Evolutionary conservation across 192 early-diverging fungal species (phyloP).

Genomic region (Obelidium mucronatum): DNA sequence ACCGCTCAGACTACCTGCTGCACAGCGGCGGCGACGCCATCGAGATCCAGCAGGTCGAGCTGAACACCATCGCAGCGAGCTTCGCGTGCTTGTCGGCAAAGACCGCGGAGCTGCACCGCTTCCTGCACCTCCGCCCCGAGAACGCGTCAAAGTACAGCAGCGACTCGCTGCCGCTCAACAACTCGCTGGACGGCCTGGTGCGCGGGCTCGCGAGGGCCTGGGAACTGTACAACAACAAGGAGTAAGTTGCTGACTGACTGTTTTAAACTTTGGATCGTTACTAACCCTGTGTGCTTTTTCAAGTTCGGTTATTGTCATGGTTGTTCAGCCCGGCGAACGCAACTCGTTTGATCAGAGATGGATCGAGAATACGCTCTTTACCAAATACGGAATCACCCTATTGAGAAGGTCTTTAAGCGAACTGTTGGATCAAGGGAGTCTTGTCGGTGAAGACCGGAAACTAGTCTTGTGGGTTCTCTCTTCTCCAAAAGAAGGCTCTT

Average conservation of each 20-base stretch:
- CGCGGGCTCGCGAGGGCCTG: conserved; percentile 75
- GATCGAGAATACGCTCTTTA: conserved; percentile 77
- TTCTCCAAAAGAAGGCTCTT: too few relatives aligned
- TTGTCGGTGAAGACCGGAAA: conserved; percentile 64
- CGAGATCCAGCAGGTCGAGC: conserved; percentile 89
- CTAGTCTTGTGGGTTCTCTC: conserved; percentile 75
- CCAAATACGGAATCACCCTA: conserved; percentile 35
- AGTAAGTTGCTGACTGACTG: too few relatives aligned
- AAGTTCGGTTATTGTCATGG: conserved; percentile 81
- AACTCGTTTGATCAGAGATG: conserved; percentile 94
- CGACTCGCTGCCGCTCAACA: conserved; percentile 54
- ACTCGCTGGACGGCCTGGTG: conserved; percentile 73
- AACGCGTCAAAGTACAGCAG: neutral
- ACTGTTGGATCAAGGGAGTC: conserved; percentile 63
- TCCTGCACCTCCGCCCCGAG: conserved; percentile 30
- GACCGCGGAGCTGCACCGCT: conserved; percentile 82
- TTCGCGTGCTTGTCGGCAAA: conserved; percentile 84
- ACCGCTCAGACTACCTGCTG: conserved; percentile 93
- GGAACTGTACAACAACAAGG: conserved; percentile 60
- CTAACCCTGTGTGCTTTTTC: conserved; percentile 39
- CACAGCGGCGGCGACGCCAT: conserved; percentile 63
- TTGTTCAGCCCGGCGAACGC: conserved; percentile 91
- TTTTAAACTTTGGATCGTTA: neutral
- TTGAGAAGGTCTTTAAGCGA: conserved; percentile 74
- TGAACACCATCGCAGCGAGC: conserved; percentile 95